Evolutionary conservation across 2,329 filamentous ascomycete species (phyloP).

Genomic region (Colletotrichum tamarilloi): DNA sequence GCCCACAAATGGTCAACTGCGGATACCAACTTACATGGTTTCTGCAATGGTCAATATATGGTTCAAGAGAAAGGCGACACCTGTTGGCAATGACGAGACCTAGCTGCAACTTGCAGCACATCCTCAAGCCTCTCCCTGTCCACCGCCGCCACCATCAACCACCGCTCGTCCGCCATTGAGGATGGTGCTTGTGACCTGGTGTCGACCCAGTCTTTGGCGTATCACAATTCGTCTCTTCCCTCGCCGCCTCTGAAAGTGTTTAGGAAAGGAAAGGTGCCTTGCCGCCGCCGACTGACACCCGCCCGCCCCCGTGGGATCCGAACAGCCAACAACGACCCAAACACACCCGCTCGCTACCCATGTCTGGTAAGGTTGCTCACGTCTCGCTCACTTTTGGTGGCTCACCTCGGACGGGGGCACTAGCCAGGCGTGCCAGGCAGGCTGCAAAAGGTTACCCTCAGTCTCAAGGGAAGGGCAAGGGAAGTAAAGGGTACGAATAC

Average conservation of each 20-base stretch:
- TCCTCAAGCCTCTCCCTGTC: background rate
- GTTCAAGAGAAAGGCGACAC: background rate
- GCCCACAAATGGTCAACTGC: background rate
- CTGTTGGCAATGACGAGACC: background rate
- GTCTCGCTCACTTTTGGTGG: background rate
- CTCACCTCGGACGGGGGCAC: background rate
- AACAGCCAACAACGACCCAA: constrained; percentile 9
- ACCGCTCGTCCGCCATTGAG: background rate
- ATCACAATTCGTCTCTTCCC: constrained; percentile 17
- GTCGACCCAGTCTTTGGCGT: constrained; percentile 5
- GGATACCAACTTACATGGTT: constrained; percentile 1
- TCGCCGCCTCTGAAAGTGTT: background rate
- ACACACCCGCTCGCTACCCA: constrained; percentile 17
- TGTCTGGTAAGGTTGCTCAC: constrained; percentile 13
- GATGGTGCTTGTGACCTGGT: constrained; percentile 27
- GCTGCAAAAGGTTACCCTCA: background rate
- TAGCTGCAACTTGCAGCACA: background rate
- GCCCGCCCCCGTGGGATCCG: constrained; percentile 21
- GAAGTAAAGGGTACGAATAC: background rate
- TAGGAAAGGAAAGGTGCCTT: constrained; percentile 9
- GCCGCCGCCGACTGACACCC: constrained; percentile 24
- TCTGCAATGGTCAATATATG: background rate
- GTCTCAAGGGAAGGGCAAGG: background rate
- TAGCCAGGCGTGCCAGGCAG: constrained; percentile 1
- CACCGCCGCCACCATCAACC: constrained; percentile 1